These are phyloP conservation scores for Jamesozyma rosinii DNA, from an alignment of 805 yeast species.

Conservation along the genomic window DNA sequence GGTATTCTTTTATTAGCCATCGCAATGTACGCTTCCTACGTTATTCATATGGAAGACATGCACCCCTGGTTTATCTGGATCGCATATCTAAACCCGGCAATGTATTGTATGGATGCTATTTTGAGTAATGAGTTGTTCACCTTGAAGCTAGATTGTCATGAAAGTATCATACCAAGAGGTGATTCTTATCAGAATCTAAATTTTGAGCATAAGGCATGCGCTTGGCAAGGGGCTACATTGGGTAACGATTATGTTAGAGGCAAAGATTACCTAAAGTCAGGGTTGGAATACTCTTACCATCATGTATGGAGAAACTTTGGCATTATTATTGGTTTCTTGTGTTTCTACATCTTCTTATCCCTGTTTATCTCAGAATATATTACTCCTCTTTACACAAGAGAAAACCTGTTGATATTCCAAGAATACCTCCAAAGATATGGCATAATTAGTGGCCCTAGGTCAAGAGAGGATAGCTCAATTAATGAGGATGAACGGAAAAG, in stretches of 20 bases:
- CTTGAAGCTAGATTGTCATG: constrained; percentile 44
- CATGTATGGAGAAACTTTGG: constrained; percentile 80
- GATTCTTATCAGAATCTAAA: constrained; percentile 38
- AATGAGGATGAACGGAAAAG: not conserved
- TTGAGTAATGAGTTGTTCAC: constrained; percentile 58
- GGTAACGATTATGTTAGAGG: constrained; percentile 50
- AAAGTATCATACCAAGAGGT: constrained; percentile 52
- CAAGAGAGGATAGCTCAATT: not conserved
- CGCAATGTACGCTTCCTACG: constrained; percentile 55
- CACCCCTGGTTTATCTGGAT: constrained; percentile 69
- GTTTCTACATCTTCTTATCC: constrained; percentile 30
- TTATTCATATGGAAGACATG: constrained; percentile 52
- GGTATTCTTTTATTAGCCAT: constrained; percentile 45
- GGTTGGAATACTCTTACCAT: constrained; percentile 42
- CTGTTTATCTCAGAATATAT: constrained; percentile 28
- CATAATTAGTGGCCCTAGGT: not conserved
- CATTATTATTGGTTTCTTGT: constrained; percentile 43
- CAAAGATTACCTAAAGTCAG: constrained; percentile 38
- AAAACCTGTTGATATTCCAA: not conserved
- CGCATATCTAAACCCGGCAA: constrained; percentile 47
- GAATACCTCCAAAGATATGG: not conserved
- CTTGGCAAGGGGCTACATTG: constrained; percentile 49
- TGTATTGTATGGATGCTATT: constrained; percentile 53
- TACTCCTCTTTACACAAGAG: constrained; percentile 17
- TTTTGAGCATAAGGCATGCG: constrained; percentile 40